phyloP scores from a whole-genome alignment of 1,284 basidiomycete genomes.

The Flammula alnicola region DNA sequence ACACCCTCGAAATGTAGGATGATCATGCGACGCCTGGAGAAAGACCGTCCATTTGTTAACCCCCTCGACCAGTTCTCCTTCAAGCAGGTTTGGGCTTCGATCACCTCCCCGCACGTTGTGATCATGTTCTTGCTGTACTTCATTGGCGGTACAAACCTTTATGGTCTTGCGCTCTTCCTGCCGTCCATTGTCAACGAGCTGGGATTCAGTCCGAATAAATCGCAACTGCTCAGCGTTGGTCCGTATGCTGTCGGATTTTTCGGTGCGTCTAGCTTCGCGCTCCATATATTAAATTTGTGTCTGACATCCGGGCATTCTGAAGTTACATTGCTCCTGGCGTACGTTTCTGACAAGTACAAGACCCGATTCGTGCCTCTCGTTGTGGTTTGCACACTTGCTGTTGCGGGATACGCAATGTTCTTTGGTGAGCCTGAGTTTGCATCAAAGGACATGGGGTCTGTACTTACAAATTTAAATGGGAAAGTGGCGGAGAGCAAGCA shows the following conservation, averaged over 20 bases:
- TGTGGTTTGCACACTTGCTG: constrained; percentile 30
- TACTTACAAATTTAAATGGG: too few relatives aligned
- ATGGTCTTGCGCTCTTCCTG: constrained; percentile 50
- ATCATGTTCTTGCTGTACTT: constrained; percentile 45
- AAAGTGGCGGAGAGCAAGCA: too few relatives aligned
- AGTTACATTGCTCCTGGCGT: constrained; percentile 43
- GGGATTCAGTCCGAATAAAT: constrained; percentile 44
- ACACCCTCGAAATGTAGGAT: too few relatives aligned
- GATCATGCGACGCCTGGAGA: constrained; percentile 31
- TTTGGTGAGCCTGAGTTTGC: constrained; percentile 33
- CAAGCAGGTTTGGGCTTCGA: constrained; percentile 25
- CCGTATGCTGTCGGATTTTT: constrained; percentile 51
- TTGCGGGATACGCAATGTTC: constrained; percentile 49
- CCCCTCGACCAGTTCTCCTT: constrained; percentile 34
- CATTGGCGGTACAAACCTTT: constrained; percentile 48
- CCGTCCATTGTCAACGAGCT: constrained; percentile 52
- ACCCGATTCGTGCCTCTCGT: constrained; percentile 36
- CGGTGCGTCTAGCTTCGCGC: constrained; percentile 32
- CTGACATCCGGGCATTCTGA: background rate
- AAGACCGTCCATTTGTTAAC: constrained; percentile 32
- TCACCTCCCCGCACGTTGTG: constrained; percentile 39
- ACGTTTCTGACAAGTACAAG: constrained; percentile 43
- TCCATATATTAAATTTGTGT: too few relatives aligned
- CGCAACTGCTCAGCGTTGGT: constrained; percentile 53
- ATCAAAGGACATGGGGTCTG: too few relatives aligned